Conservation (phyloP, 805 yeast genomes). For the Teunomyces barrocoloradensis region DNA sequence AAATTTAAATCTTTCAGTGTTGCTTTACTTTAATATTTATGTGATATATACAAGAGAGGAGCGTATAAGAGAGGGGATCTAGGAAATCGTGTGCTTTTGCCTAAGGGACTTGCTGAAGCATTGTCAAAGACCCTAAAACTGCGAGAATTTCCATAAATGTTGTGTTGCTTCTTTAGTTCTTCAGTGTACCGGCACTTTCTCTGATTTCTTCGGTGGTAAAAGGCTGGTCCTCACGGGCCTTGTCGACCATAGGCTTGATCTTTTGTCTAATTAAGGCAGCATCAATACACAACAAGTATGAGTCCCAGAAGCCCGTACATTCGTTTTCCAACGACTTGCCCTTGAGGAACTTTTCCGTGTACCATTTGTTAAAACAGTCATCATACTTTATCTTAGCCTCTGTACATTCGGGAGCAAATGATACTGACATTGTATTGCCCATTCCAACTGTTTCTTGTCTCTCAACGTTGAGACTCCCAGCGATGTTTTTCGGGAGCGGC, state of each 20-base stretch:
- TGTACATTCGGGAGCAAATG: conserved; percentile 97
- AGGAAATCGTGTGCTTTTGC: no score
- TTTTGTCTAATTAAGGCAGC: conserved; percentile 67
- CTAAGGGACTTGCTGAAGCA: no score
- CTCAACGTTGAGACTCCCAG: no score
- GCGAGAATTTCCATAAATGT: no score
- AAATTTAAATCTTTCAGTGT: no score
- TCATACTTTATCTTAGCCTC: conserved; percentile 83
- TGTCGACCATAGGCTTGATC: conserved; percentile 78
- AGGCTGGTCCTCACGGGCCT: conserved; percentile 87
- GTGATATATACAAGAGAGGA: no score
- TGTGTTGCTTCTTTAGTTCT: conserved; percentile 13
- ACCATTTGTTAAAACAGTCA: conserved; percentile 93
- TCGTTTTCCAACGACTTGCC: conserved; percentile 66
- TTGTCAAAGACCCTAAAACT: no score
- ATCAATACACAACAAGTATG: conserved; percentile 85
- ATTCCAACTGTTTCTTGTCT: conserved; percentile 14
- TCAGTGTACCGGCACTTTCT: conserved; percentile 25
- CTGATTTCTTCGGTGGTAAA: conserved; percentile 43
- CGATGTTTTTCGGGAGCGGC: no score
- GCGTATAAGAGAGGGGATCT: no score
- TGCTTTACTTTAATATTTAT: no score
- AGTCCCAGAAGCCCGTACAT: conserved; percentile 86
- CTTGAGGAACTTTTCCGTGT: conserved; percentile 75
- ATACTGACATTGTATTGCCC: conserved; percentile 53